These are phyloP conservation scores for Hirsutella thompsonii DNA, from an alignment of 2,329 filamentous ascomycete genomes.

Conservation along the genomic window DNA sequence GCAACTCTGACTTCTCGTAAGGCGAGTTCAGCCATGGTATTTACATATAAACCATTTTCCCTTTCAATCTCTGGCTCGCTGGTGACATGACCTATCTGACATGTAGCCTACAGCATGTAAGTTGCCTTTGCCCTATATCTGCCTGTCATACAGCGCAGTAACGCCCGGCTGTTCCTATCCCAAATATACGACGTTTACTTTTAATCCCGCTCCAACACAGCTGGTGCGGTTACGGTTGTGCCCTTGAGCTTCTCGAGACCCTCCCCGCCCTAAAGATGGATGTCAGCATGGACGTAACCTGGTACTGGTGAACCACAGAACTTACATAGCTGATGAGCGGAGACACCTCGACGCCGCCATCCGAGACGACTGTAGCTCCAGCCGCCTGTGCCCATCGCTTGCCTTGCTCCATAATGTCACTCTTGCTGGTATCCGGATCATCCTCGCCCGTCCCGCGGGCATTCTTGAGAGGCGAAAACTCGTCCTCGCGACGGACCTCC, in stretches of 20 bases:
- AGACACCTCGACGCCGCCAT: slow-evolving; percentile 73
- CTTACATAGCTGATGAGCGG: slow-evolving; percentile 92
- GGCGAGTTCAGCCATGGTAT: too few species aligned
- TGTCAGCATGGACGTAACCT: too few species aligned
- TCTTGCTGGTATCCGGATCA: slow-evolving; percentile 84
- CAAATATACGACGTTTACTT: not conserved
- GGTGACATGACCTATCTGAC: too few species aligned
- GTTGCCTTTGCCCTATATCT: not conserved
- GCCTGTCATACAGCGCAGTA: not conserved
- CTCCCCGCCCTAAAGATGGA: slow-evolving; percentile 40
- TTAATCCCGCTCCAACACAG: slow-evolving; percentile 34
- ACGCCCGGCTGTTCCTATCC: not conserved
- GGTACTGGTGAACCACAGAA: too few species aligned
- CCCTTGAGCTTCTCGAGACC: slow-evolving; percentile 44
- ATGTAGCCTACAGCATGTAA: not conserved
- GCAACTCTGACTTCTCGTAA: too few species aligned
- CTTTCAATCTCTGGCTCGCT: too few species aligned
- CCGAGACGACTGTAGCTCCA: slow-evolving; percentile 60
- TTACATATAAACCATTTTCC: too few species aligned
- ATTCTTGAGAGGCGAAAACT: slow-evolving; percentile 98
- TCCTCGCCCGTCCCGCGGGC: slow-evolving; percentile 74
- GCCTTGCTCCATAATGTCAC: slow-evolving; percentile 82
- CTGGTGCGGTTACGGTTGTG: slow-evolving; percentile 37
- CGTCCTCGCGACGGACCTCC: slow-evolving; percentile 92
- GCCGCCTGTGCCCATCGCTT: slow-evolving; percentile 72